A percentile compares a stretch with the other conserved stretches of the same genome.
Evolutionary conservation across 2,329 filamentous ascomycete species (phyloP).

Genomic region (Fusarium sp.): DNA sequence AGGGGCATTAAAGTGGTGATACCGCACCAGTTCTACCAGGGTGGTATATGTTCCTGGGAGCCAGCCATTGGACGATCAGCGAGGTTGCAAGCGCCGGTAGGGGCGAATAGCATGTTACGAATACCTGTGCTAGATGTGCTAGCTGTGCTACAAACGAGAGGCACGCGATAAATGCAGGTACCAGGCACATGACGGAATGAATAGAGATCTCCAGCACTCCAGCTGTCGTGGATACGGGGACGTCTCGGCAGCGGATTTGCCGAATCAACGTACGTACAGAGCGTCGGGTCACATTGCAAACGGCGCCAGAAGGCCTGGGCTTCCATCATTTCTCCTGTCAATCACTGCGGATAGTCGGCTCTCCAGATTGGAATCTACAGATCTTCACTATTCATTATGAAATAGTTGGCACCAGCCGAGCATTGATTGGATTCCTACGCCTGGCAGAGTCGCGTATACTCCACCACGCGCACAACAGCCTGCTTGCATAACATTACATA

Average conservation of each 20-base stretch:
- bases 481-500: conserved; percentile 34
- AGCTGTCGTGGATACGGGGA: conserved; percentile 10
- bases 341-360: conserved; percentile 27
- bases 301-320: conserved; percentile 39
- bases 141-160: no score
- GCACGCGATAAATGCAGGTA: conserved; percentile 43
- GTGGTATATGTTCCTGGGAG: conserved; percentile 22
- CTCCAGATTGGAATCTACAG: conserved; percentile 41
- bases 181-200: conserved; percentile 35
- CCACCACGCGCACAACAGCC: conserved; percentile 26
- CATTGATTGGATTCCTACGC: conserved; percentile 42
- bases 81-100: conserved; percentile 13
- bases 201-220: conserved; percentile 42
- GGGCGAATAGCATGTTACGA: conserved; percentile 36
- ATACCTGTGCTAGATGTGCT: conserved; percentile 42
- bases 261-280: conserved; percentile 16
- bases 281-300: conserved; percentile 17
- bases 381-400: conserved; percentile 34
- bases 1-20: conserved; percentile 23
- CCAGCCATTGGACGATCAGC: conserved; percentile 23
- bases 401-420: conserved; percentile 9
- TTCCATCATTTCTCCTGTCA: conserved; percentile 41
- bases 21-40: not conserved
- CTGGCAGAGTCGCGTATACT: conserved; percentile 27
- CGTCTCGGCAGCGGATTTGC: conserved; percentile 17